These are phyloP conservation scores for Magnaporthiopsis rhizophila DNA, from an alignment of 2,329 filamentous ascomycete species.

Conservation along the genomic window DNA sequence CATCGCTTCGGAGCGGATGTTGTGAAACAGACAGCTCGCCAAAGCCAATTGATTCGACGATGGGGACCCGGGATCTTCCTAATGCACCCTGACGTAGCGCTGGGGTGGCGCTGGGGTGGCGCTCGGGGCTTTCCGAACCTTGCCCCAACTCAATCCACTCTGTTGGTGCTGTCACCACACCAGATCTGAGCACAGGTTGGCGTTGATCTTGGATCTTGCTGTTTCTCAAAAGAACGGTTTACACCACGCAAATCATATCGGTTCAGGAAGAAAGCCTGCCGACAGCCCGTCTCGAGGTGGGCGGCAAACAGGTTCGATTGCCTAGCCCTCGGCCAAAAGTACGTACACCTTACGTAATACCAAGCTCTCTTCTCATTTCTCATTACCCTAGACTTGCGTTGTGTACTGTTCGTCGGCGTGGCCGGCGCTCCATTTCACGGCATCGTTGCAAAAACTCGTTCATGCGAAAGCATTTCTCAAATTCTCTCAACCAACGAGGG, in stretches of 20 bases:
- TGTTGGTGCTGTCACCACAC: background rate
- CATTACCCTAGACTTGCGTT: background rate
- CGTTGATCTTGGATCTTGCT: no score
- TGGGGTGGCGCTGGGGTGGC: background rate
- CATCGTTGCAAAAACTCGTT: background rate
- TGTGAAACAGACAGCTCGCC: background rate
- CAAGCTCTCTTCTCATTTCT: background rate
- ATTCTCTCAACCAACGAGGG: no score
- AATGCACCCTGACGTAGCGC: background rate
- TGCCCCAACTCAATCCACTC: no score
- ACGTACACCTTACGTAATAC: background rate
- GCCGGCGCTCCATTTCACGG: no score
- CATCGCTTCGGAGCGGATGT: background rate
- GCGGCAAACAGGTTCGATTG: background rate
- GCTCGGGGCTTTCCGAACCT: background rate
- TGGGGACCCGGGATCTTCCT: background rate
- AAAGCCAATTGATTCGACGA: background rate
- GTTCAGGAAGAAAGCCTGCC: background rate
- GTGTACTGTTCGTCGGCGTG: no score
- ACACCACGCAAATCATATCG: no score
- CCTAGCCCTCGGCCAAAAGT: background rate
- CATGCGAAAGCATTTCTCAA: background rate
- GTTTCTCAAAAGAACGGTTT: no score
- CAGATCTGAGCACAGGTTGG: background rate
- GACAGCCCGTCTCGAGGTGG: background rate